Percentiles rank a stretch among this genome's conserved stretches.
phyloP scores from a whole-genome alignment of 2,329 filamentous ascomycete genomes.

The Sarocladium kiliense region DNA sequence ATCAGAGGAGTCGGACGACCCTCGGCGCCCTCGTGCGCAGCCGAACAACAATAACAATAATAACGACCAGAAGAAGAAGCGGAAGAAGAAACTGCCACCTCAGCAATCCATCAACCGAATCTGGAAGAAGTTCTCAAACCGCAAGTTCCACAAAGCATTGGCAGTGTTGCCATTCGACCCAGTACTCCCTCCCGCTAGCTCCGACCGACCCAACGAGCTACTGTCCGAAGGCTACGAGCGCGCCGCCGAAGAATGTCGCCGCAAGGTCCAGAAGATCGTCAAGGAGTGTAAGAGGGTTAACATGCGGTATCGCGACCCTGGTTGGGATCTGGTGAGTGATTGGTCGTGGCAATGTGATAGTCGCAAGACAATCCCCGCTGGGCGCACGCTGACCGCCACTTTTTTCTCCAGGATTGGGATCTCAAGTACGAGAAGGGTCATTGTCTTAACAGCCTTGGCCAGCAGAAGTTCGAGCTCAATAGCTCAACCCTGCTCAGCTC shows the following conservation, averaged over 20 bases:
- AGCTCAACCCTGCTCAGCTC: conserved; percentile 39
- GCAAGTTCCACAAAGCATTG: conserved; percentile 59
- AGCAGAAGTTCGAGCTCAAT: conserved; percentile 46
- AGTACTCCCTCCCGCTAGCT: conserved; percentile 43
- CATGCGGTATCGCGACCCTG: conserved; percentile 69
- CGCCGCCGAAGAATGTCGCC: conserved; percentile 57
- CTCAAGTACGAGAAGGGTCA: conserved; percentile 60
- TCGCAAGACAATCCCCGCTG: conserved; percentile 1
- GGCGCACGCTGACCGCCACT: conserved; percentile 13
- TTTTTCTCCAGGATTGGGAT: conserved; percentile 50
- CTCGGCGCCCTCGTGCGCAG: conserved; percentile 29
- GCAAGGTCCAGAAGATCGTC: conserved; percentile 57
- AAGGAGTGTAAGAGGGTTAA: conserved; percentile 68
- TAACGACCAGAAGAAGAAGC: conserved; percentile 46
- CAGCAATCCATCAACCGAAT: conserved; percentile 63
- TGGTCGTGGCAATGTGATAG: conserved; percentile 1
- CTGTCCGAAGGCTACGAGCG: conserved; percentile 57
- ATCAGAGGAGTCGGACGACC: conserved; percentile 45
- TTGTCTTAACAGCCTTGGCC: conserved; percentile 48
- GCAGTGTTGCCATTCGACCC: conserved; percentile 61
- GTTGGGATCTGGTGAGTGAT: conserved; percentile 48
- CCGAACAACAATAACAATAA: conserved; percentile 27
- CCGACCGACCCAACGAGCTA: conserved; percentile 53
- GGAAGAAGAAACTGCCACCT: conserved; percentile 53
- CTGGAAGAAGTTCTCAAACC: conserved; percentile 56